phyloP scores from a whole-genome alignment of 495 filamentous ascomycete genomes.

The Hypoxylon rickii region DNA sequence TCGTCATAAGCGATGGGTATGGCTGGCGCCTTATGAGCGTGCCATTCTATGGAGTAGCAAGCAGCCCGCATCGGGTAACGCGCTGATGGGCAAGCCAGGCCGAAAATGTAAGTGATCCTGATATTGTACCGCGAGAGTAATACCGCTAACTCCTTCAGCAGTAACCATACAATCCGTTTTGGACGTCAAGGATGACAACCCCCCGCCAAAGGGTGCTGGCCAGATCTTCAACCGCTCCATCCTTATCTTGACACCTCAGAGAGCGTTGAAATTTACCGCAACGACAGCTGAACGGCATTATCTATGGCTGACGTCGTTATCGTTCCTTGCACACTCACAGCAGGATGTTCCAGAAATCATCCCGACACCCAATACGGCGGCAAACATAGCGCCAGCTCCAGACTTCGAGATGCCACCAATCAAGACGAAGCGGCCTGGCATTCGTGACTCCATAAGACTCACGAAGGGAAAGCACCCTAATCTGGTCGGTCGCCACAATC shows the following conservation, averaged over 20 bases:
- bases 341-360: constrained; percentile 73
- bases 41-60: constrained; percentile 98
- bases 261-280: constrained; percentile 95
- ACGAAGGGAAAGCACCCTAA: constrained; percentile 75
- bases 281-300: constrained; percentile 83
- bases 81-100: constrained; percentile 91
- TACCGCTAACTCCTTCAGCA: constrained; percentile 42
- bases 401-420: constrained; percentile 54
- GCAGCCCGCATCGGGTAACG: constrained; percentile 85
- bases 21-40: constrained; percentile 94
- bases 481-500: constrained; percentile 41
- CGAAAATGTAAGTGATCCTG: constrained; percentile 80
- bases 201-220: constrained; percentile 71
- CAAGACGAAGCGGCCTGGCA: constrained; percentile 60
- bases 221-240: constrained; percentile 89
- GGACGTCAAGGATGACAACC: constrained; percentile 94
- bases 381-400: constrained; percentile 47
- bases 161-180: constrained; percentile 95
- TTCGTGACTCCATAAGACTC: constrained; percentile 88
- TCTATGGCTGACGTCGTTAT: constrained; percentile 90
- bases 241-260: constrained; percentile 87
- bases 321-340: constrained; percentile 87
- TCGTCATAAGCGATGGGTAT: constrained; percentile 96
- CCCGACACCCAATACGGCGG: constrained; percentile 59
- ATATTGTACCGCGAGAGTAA: neutral